Base-by-base conservation (phyloP, 129 eudicot genomes). In the Ambrosia trifida region DNA sequence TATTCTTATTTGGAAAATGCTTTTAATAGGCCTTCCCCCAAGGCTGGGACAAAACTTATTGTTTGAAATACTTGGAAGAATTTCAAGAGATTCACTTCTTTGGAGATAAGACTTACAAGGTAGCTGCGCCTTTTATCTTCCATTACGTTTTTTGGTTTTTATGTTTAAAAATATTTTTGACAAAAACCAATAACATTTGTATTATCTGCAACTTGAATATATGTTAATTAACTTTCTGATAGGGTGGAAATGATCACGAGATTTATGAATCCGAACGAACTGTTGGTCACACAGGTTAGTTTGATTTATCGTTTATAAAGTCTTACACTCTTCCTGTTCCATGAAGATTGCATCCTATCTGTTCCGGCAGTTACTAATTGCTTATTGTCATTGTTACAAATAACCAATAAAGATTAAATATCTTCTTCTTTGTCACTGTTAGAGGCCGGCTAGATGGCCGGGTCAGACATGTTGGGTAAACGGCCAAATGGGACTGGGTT, bases 11-110 rank as follows among this genome's bases (percentile, higher is more conserved):
- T 2, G 31, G 4, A 35, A 52, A 68, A 70, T 70, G 59, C 7
- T 70, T 17, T 20, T 45, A 31, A 71, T 72, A 94, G 98, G 98
- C 89, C 17, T 94, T 94, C 75, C 98, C 95, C 30, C 87, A 79
- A 75, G 98, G 98, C 38, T 94, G 98, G 98, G 98, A 94, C 72
- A 94, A 94, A 76, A 94, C 98, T 12, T 94, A 89, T 72, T 89
- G 98, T 84, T 87, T 94, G 87, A 81, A 72, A 68, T 94, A 94
- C 83, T 83, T 94, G 70, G 89, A 89, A 18, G 95, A 87, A 7
- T 89, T 87, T 72, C 45, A 83, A 32, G 98, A 94, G 71, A 87
- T 94, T 69, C 98, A 89, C 85, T 94, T 94, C 85, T 94, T 94
- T 70, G 98, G 98, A 67, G 98, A 94, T 84, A 94, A 89, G 83